Evolutionary conservation across 2,329 filamentous ascomycete species (phyloP).

Genomic region (Penicillium occitanis): DNA sequence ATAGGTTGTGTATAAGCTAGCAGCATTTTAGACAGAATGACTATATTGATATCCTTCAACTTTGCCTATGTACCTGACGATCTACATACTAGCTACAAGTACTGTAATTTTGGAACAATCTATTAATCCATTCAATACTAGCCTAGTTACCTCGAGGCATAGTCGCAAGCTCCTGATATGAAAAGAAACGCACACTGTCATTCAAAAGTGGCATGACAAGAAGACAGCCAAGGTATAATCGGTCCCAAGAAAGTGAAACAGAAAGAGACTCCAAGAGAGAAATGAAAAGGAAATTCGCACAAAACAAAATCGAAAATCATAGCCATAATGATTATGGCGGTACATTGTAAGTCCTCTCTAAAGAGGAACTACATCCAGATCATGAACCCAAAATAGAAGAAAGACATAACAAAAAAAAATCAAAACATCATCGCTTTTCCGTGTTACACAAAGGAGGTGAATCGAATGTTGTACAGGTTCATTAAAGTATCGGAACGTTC

Average conservation of each 20-base stretch:
- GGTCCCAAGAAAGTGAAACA: neutral
- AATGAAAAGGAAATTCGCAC: neutral
- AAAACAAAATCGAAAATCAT: constrained; percentile 8
- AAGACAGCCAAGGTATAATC: neutral
- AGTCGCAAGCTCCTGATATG: neutral
- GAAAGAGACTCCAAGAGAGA: neutral
- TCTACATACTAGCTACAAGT: neutral
- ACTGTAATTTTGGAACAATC: neutral
- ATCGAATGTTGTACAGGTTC: constrained; percentile 22
- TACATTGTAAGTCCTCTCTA: neutral
- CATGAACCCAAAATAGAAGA: neutral
- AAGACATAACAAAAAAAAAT: neutral
- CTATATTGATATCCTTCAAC: neutral
- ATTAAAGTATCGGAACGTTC: constrained; percentile 18
- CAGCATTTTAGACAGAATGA: neutral
- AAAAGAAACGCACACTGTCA: constrained; percentile 1
- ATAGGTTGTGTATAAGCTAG: constrained; percentile 3
- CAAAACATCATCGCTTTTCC: constrained; percentile 6
- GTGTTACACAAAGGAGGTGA: constrained; percentile 10
- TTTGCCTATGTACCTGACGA: too few species aligned
- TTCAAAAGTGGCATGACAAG: constrained; percentile 1
- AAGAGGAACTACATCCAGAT: neutral
- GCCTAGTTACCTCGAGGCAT: neutral
- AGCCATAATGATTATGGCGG: constrained; percentile 3
- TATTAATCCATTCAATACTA: neutral